Conservation (phyloP, 2,329 filamentous ascomycete species). For the Aaosphaeria arxii region DNA sequence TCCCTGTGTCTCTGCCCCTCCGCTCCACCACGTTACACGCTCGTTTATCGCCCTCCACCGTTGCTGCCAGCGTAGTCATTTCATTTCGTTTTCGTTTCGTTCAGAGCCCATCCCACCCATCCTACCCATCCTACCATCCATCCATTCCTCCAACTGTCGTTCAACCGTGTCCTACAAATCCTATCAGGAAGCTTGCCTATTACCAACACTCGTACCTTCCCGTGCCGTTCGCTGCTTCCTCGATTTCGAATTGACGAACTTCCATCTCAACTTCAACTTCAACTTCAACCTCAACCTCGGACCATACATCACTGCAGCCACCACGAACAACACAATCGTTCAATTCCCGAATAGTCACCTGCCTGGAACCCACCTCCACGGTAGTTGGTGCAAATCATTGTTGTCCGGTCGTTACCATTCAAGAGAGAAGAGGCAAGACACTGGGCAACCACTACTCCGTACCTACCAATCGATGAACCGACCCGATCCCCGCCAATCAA, state of each 20-base stretch:
- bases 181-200: background rate
- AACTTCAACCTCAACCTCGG: no score
- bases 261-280: no score
- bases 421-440: conserved; percentile 7
- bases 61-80: background rate
- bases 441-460: conserved; percentile 10
- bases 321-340: background rate
- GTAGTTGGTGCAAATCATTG: no score
- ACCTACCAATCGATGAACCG: no score
- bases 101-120: conserved; percentile 14
- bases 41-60: conserved; percentile 16
- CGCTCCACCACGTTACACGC: conserved; percentile 22
- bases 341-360: background rate
- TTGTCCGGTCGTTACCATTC: no score
- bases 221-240: no score
- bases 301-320: background rate
- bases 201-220: background rate
- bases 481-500: no score
- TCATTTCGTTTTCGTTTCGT: no score
- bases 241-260: no score
- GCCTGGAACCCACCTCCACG: no score
- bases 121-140: conserved; percentile 1
- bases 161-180: background rate
- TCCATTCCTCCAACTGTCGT: conserved; percentile 1
- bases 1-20: background rate